phyloP scores from a whole-genome alignment of 805 yeast species.

The Metschnikowia kunwiensis region DNA sequence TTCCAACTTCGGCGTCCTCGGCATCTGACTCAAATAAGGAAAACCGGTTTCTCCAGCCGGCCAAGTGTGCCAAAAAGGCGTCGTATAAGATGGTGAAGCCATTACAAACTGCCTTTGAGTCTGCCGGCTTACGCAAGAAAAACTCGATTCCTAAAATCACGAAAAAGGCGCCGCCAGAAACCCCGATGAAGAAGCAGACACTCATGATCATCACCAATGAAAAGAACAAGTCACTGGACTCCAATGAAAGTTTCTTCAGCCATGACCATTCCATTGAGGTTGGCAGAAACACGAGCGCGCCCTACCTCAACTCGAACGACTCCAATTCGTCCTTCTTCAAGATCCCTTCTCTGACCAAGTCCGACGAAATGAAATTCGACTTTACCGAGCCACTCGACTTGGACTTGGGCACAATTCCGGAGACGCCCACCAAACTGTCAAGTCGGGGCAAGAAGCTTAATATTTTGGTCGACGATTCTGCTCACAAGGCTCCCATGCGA shows the following conservation, averaged over 20 bases:
- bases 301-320: slow-evolving; percentile 28
- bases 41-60: slow-evolving; percentile 18
- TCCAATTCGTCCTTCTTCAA: slow-evolving; percentile 34
- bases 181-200: slow-evolving; percentile 44
- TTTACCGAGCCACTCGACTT: slow-evolving; percentile 18
- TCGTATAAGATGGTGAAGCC: slow-evolving; percentile 74
- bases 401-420: slow-evolving; percentile 25
- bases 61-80: slow-evolving; percentile 17
- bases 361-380: slow-evolving; percentile 21
- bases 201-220: slow-evolving; percentile 31
- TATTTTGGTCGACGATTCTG: slow-evolving; percentile 4
- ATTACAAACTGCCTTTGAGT: slow-evolving; percentile 76
- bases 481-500: slow-evolving; percentile 1
- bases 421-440: slow-evolving; percentile 36
- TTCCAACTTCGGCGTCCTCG: slow-evolving; percentile 1
- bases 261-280: slow-evolving; percentile 34
- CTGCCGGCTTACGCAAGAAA: slow-evolving; percentile 67
- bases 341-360: slow-evolving; percentile 21
- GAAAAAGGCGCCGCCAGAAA: slow-evolving; percentile 40
- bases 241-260: slow-evolving; percentile 14
- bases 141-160: slow-evolving; percentile 24
- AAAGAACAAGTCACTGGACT: slow-evolving; percentile 11
- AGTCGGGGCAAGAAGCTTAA: slow-evolving; percentile 15
- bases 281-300: slow-evolving; percentile 30
- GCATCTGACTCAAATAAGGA: slow-evolving; percentile 34